These are phyloP conservation scores for Stephania japonica DNA, from an alignment of 164 flowering plant species.

Conservation along the genomic window DNA sequence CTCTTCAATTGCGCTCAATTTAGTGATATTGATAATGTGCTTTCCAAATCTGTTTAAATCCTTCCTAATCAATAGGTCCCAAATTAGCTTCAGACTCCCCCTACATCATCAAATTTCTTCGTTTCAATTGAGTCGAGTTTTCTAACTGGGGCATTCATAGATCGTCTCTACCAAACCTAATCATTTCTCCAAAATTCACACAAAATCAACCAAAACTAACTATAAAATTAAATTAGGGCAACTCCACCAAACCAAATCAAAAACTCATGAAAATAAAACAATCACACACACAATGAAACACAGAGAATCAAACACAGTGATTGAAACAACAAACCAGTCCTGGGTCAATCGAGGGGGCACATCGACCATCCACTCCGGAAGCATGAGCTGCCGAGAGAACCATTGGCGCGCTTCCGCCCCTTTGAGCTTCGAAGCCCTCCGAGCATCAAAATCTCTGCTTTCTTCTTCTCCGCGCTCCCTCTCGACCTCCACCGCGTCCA, in stretches of 20 bases:
- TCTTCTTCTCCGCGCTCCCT: slow-evolving; percentile 8
- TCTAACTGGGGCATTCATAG: too few relatives aligned
- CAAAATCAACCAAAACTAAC: not conserved
- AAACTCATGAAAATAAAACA: not conserved
- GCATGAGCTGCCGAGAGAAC: slow-evolving; percentile 89
- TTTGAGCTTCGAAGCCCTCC: slow-evolving; percentile 63
- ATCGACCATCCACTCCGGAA: slow-evolving; percentile 99
- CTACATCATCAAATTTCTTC: too few relatives aligned
- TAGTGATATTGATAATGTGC: too few relatives aligned
- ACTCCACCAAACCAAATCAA: not conserved
- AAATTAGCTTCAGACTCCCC: too few relatives aligned
- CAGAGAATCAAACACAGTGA: not conserved
- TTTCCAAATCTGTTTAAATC: too few relatives aligned
- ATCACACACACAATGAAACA: not conserved
- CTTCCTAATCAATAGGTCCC: too few relatives aligned
- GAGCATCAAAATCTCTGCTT: slow-evolving; percentile 40
- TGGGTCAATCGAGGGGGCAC: slow-evolving; percentile 58
- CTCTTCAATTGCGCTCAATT: too few relatives aligned
- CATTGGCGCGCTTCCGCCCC: slow-evolving; percentile 74
- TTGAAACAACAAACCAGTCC: slow-evolving; percentile 51
- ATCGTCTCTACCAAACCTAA: not conserved
- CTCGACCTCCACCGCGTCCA: slow-evolving; percentile 3
- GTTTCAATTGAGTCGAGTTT: too few relatives aligned
- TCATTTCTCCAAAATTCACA: not conserved
- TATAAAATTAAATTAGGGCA: too few relatives aligned